Evolutionary conservation across 1,284 basidiomycete genomes (phyloP), one percentile per base, ranked within the genome.

Genomic region (Sporisorium sorghi): DNA sequence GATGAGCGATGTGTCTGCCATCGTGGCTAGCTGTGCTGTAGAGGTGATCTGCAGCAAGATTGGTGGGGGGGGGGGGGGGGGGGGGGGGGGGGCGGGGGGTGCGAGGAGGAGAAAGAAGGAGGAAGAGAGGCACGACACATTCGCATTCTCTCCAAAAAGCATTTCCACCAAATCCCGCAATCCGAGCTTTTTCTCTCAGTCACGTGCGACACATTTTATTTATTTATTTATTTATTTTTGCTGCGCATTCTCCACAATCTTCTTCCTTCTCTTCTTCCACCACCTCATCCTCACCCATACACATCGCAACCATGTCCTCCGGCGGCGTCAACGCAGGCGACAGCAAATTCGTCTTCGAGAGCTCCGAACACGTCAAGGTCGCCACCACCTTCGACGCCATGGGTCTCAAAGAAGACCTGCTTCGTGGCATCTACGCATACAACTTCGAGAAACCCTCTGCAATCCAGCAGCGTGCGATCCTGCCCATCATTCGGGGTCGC

Each of bases 391-490:
- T 84, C 50, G 95, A 97, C 85, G 92, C 95, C 86, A 90, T 98
- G 65, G 91, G 91, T 72, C 86, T 99, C 81, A 97, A 98, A 87
- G 94, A 96, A 85, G 94, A 98, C 85, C 89, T 99, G 44, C 86
- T 98, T 53, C 91, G 97, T 69, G 97, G 97, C 78, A 94, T 99
- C 86, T 99, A 99, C 85, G 97, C 96, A 54, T 99, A 99, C 88
- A 97, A 82, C 63, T 85, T 83, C 59, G 83, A 85, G 30, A 81
- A 73, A 40, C 77, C 79, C 4, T 79, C 78, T 3, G 78, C 76
- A 6, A 79, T 79, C 54, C 80, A 80, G 51, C 64, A 70, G 51
- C 76, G 83, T 23, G 83, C 83, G 21, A 81, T 82, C 21, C 63
- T 78, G 2, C 76, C 81, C 49, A 73, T 85, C 62, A 81, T 78